Evolutionary conservation across 352 stramenopile species (phyloP), one percentile per base, ranked within the genome.

Genomic region (Phytophthora quininea): DNA sequence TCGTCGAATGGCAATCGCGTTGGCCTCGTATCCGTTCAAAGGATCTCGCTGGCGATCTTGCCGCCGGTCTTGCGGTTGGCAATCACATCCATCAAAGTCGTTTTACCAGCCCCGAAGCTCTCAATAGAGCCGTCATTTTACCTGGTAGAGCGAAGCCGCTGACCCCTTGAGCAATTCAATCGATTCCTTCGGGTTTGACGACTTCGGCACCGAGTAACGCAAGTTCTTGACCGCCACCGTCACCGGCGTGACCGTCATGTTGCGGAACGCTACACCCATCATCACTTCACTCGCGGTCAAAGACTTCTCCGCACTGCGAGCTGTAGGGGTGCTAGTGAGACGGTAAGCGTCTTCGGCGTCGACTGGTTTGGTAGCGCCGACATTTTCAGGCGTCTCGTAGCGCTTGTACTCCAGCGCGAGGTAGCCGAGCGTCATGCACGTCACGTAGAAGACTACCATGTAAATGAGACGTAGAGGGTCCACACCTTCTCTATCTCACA

Each of bases 1-100:
- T 3, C 77, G 68, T 8, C 74, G 71, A 35, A 85, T 84, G 9
- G 70, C 74, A 0, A 87, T 37, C 15, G 82, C 68, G 5, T 31
- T 73, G 15, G 58, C 70, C 0, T 63, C 43, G 56, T 87, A 5
- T 71, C 66, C 1, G 59, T 79, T 31, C 6, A 49, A 29, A 49
- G 19, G 14, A 49, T 49, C 19, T 49, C 12, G 1, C 43, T n/a
- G 24, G 8, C 1, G 19, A 49, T 49, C 43, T 49, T 49, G 43
- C 43, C 43, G 15, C 15, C 43, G 3, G 43, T 49, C 43, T 49
- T 49, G 43, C 43, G 43, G 2, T n/a, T n/a, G 12, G 43, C 43
- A 8, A 49, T 49, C 43, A 49, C 43, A 4, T 49, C 43, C 43
- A 49, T 49, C 8, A 49, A n/a, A 11, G 43, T 49, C 14, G 43